Conservation (phyloP, 1,284 basidiomycete species). For the Sporisorium reilianum region DNA sequence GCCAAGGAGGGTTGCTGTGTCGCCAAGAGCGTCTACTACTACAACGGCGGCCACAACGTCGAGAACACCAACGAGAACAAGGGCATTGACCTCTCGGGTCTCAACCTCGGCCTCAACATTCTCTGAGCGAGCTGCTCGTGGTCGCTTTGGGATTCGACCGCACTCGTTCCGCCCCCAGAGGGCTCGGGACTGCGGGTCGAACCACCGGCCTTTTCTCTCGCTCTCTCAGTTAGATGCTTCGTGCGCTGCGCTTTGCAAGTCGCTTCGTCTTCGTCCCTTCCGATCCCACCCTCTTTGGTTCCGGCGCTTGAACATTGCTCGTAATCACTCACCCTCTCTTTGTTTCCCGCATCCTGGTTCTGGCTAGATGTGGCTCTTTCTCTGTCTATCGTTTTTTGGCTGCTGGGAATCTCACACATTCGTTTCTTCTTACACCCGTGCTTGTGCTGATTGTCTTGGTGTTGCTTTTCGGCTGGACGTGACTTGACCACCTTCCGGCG, state of each 20-base stretch:
- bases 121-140: slow-evolving; percentile 19
- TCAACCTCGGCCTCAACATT: slow-evolving; percentile 45
- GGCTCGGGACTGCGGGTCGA: too few species aligned
- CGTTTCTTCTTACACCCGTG: background rate
- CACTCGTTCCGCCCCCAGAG: too few species aligned
- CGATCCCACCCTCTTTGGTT: too few species aligned
- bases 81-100: slow-evolving; percentile 34
- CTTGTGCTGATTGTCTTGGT: background rate
- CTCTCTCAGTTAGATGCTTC: too few species aligned
- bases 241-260: too few species aligned
- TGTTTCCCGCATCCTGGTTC: too few species aligned
- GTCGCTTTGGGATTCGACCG: too few species aligned
- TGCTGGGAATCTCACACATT: background rate
- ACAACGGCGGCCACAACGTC: slow-evolving; percentile 52
- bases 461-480: too few species aligned
- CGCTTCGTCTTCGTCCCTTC: too few species aligned
- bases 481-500: too few species aligned
- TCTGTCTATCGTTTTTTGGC: background rate
- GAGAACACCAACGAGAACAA: slow-evolving; percentile 41
- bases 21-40: slow-evolving; percentile 39
- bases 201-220: too few species aligned
- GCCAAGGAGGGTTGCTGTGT: slow-evolving; percentile 42
- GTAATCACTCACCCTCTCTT: background rate
- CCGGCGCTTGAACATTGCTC: too few species aligned
- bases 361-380: background rate